phyloP scores from a whole-genome alignment of 768 basidiomycete genomes.

The Mycena vitilis region DNA sequence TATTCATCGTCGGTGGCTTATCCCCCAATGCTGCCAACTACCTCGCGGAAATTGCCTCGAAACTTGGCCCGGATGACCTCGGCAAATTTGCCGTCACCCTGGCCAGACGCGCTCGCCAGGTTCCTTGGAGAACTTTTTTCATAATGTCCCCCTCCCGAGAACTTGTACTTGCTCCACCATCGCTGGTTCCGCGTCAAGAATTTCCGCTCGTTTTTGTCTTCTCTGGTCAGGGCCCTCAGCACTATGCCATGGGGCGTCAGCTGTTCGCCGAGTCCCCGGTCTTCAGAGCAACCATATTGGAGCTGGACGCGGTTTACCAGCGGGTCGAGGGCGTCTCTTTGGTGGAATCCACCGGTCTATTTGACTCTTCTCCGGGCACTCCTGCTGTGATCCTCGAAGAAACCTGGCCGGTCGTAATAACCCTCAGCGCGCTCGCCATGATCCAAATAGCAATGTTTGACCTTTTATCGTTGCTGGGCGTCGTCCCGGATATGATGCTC shows the following conservation, averaged over 20 bases:
- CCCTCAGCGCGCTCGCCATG: slow-evolving; percentile 44
- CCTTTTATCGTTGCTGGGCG: slow-evolving; percentile 37
- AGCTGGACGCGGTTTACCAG: slow-evolving; percentile 42
- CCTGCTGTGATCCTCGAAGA: slow-evolving; percentile 2
- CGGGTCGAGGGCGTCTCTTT: slow-evolving; percentile 40
- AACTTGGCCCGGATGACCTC: neutral
- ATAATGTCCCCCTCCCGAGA: neutral
- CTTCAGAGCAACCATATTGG: slow-evolving; percentile 43
- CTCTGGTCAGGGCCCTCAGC: slow-evolving; percentile 49
- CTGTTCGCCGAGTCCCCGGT: slow-evolving; percentile 39
- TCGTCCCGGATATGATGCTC: slow-evolving; percentile 42
- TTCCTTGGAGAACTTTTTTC: slow-evolving; percentile 35
- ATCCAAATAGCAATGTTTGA: slow-evolving; percentile 43
- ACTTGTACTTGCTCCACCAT: slow-evolving; percentile 6
- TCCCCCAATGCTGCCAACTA: neutral
- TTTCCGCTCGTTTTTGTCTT: slow-evolving; percentile 46
- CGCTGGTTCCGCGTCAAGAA: slow-evolving; percentile 5
- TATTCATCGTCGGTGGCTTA: slow-evolving; percentile 6
- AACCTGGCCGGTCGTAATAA: slow-evolving; percentile 35
- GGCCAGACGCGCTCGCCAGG: slow-evolving; percentile 33
- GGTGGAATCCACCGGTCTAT: slow-evolving; percentile 43
- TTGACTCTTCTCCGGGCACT: slow-evolving; percentile 8
- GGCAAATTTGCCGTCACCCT: slow-evolving; percentile 12
- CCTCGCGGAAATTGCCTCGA: neutral
- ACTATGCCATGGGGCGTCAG: slow-evolving; percentile 46